Conservation (phyloP, 148 eudicot species). For the Talinum fruticosum region DNA sequence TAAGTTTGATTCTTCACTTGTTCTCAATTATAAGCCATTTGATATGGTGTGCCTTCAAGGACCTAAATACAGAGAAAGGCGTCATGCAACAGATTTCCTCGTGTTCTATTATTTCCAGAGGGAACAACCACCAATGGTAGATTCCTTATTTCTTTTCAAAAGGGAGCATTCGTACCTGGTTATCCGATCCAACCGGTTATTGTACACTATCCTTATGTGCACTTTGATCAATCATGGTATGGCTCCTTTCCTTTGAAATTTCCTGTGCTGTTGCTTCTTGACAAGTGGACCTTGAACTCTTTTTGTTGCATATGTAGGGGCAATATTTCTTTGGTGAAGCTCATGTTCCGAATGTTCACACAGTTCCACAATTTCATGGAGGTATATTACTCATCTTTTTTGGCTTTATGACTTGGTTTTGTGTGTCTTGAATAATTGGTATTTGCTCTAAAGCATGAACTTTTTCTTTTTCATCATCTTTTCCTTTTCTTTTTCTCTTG, state of each 20-base stretch:
- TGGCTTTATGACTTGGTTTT: not conserved
- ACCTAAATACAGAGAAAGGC: constrained; percentile 96
- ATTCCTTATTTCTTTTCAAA: constrained; percentile 75
- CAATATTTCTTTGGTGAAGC: constrained; percentile 41
- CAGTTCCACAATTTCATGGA: constrained; percentile 43
- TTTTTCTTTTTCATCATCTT: too few species aligned
- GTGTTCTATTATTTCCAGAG: constrained; percentile 92
- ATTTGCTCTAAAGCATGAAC: too few species aligned
- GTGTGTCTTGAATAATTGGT: not conserved
- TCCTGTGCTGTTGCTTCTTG: constrained; percentile 13
- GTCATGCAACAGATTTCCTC: constrained; percentile 70
- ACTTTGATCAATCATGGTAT: constrained; percentile 78
- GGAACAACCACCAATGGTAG: constrained; percentile 96
- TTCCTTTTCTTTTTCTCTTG: too few species aligned
- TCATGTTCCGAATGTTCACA: constrained; percentile 40
- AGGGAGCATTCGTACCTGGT: constrained; percentile 92
- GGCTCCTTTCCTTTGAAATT: not conserved
- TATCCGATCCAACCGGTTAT: constrained; percentile 83
- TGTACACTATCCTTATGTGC: constrained; percentile 85
- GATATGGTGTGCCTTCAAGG: constrained; percentile 98
- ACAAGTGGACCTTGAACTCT: constrained; percentile 8
- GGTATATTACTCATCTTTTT: constrained; percentile 16
- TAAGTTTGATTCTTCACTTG: constrained; percentile 26
- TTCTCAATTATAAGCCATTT: constrained; percentile 77
- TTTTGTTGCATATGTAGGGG: constrained; percentile 53